Evolutionary conservation across 106 monocot species (phyloP), one percentile per base, ranked within the genome.

Genomic region (Chionographis japonica): DNA sequence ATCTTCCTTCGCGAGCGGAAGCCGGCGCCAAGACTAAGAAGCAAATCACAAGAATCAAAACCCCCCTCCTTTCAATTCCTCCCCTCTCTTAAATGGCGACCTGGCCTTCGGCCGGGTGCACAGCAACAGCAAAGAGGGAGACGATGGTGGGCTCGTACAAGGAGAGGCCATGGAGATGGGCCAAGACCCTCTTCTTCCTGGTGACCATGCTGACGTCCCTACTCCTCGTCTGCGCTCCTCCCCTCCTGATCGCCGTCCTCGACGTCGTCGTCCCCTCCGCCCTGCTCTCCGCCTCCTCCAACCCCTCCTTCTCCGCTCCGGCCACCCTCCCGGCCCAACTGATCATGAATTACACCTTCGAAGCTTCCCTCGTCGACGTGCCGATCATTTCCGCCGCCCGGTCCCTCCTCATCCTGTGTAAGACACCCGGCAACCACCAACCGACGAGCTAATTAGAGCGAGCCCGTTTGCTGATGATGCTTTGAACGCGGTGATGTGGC

Each of bases 341-440:
- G 67, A 37, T 84, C 19, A 66, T 50, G 51, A 50, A 4, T 37
- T 89, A 72, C 68, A 66, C 75, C 54, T 84, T 89, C 77, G 61
- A 71, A 4, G 6, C 66, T 13, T 86, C 88, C 2, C 65, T 93
- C 58, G 76, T 81, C 68, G 89, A 89, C 75, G 14, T 88, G 36
- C 86, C 84, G 10, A 16, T 84, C 15, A 42, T 88, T n/a, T 93
- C 93, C 62, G 37, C 67, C 40, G 54, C 77, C 39, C 61, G 89
- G 27, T 86, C 89, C 9, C 56, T 89, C 6, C 58, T 93, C 52
- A 89, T 89, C 65, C 69, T 93, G 13, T 83, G 93, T 93, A 69
- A 81, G 85, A 27, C 17, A 50, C 13, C 8, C 7, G 4, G 8
- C 20, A 58, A 4, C 9, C 18, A 36, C 18, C 14, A 7, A 35